A percentile compares a stretch with the other conserved stretches of the same genome.
These are phyloP conservation scores for Trichophyton simii DNA, from an alignment of 2,329 filamentous ascomycete genomes.

Conservation along the genomic window DNA sequence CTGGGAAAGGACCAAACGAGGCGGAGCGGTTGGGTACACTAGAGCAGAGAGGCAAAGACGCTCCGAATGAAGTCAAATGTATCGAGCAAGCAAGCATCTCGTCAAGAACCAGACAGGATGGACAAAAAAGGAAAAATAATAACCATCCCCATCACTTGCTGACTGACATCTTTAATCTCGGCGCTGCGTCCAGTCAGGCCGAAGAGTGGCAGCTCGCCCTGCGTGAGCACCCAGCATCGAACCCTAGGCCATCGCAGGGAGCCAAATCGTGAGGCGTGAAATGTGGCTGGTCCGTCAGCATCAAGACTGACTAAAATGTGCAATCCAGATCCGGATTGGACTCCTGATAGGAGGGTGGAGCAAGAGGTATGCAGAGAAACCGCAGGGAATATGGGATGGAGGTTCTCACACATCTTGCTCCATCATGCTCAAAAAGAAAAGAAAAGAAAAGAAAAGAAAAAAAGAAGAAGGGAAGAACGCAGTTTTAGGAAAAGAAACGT, in stretches of 20 bases:
- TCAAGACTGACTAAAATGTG: neutral
- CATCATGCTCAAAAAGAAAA: neutral
- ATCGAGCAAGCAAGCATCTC: neutral
- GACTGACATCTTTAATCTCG: neutral
- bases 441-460: constrained; percentile 1
- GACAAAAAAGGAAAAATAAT: neutral
- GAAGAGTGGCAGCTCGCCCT: neutral
- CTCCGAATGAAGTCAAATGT: neutral
- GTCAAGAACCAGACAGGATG: neutral
- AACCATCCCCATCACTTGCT: neutral
- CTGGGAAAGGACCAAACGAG: neutral
- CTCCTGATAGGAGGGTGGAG: neutral
- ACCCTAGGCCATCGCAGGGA: neutral
- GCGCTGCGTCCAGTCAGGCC: constrained; percentile 3
- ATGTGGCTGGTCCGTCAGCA: constrained; percentile 1
- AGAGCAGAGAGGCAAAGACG: neutral
- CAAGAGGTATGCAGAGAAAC: constrained; percentile 1
- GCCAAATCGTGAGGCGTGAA: constrained; percentile 1
- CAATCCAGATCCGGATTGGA: neutral
- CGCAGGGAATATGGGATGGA: constrained; percentile 2
- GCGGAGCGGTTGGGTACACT: constrained; percentile 2
- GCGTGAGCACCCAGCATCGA: neutral
- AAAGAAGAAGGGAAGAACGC: too few relatives aligned
- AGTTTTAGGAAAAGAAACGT: too few relatives aligned
- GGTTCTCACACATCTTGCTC: constrained; percentile 4